A percentile compares a stretch with the other conserved stretches of the same genome.
Conservation (phyloP, 495 filamentous ascomycete species). For the Aspergillus baeticus region DNA sequence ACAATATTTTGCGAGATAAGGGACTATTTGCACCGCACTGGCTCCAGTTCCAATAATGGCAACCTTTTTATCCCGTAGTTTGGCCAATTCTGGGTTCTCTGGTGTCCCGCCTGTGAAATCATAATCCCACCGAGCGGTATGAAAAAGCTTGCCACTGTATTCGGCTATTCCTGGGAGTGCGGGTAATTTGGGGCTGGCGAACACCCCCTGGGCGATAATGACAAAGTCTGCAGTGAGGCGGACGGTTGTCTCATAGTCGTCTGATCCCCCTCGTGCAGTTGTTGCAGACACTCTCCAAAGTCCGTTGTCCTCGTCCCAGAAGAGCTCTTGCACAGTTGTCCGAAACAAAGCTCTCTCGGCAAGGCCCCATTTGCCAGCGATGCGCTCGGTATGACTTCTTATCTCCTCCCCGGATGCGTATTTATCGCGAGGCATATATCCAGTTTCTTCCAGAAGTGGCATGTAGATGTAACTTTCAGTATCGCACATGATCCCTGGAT, state of each 20-base stretch:
- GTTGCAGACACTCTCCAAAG: not conserved
- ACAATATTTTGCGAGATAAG: slow-evolving; percentile 32
- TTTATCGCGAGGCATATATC: slow-evolving; percentile 48
- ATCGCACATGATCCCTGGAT: slow-evolving; percentile 36
- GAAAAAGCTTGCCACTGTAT: slow-evolving; percentile 28
- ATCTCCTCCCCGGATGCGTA: slow-evolving; percentile 28
- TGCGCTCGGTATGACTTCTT: slow-evolving; percentile 20
- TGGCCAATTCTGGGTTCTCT: slow-evolving; percentile 36
- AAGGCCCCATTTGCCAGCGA: slow-evolving; percentile 42
- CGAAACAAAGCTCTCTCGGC: slow-evolving; percentile 45
- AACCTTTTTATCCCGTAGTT: slow-evolving; percentile 40
- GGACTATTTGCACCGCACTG: slow-evolving; percentile 42
- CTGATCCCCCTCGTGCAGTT: not conserved
- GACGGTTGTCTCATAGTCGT: not conserved
- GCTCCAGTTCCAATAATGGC: slow-evolving; percentile 51
- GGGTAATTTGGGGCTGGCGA: slow-evolving; percentile 22
- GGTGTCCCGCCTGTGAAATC: slow-evolving; percentile 50
- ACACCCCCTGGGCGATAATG: slow-evolving; percentile 9
- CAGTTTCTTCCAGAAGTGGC: slow-evolving; percentile 60
- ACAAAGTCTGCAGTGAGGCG: slow-evolving; percentile 7
- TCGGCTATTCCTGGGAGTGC: slow-evolving; percentile 13
- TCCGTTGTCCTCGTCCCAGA: slow-evolving; percentile 17
- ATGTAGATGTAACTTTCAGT: slow-evolving; percentile 38
- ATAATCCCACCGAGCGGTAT: slow-evolving; percentile 45
- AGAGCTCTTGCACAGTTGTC: not conserved